A percentile compares a stretch with the other conserved stretches of the same genome.
These are phyloP conservation scores for Backusella tarrabulga DNA, from an alignment of 192 early-diverging fungal species.

Conservation along the genomic window DNA sequence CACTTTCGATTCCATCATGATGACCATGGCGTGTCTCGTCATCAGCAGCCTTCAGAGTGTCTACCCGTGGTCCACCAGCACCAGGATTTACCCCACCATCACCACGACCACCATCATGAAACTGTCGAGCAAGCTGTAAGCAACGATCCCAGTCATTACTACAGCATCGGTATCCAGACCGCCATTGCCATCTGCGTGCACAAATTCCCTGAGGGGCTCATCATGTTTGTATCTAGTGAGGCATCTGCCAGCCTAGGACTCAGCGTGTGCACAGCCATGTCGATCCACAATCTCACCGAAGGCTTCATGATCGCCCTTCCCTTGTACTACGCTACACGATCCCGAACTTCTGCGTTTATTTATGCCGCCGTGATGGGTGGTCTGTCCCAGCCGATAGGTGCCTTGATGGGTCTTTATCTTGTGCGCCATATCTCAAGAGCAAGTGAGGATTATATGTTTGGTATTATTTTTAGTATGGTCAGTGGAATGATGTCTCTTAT, in stretches of 20 bases:
- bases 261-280: constrained; percentile 51
- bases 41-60: neutral
- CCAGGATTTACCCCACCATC: neutral
- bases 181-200: constrained; percentile 53
- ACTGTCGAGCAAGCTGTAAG: neutral
- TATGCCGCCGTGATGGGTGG: constrained; percentile 50
- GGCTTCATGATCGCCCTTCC: constrained; percentile 57
- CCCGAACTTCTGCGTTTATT: constrained; percentile 45
- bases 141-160: constrained; percentile 9
- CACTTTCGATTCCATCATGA: constrained; percentile 28
- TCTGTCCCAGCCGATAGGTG: constrained; percentile 54
- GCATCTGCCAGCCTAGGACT: constrained; percentile 45
- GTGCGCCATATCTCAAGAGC: constrained; percentile 36
- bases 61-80: neutral
- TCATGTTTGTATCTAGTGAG: constrained; percentile 51
- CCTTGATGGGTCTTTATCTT: constrained; percentile 46
- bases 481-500: constrained; percentile 57
- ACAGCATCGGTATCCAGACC: constrained; percentile 50
- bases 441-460: constrained; percentile 43
- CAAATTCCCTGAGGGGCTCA: constrained; percentile 59
- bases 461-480: constrained; percentile 45
- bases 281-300: constrained; percentile 57
- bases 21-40: neutral
- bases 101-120: constrained; percentile 2
- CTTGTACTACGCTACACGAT: constrained; percentile 49